phyloP scores from a whole-genome alignment of 78 protist species.

The Dictyostelium firmibasis region DNA sequence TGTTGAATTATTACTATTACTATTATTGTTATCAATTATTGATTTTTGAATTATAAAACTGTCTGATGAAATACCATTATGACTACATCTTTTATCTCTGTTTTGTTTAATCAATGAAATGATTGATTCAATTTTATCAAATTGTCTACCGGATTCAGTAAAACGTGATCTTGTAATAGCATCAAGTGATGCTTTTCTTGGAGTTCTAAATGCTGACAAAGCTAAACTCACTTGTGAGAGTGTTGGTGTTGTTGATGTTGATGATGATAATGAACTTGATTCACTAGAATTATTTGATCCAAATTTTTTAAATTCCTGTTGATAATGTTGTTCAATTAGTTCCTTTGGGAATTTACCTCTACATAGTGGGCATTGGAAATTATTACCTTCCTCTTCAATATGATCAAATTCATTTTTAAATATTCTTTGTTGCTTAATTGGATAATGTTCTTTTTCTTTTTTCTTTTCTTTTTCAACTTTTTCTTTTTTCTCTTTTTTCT shows the following conservation, averaged over 20 bases:
- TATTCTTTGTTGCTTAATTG: neutral
- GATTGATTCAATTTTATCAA: neutral
- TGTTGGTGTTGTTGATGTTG: conserved; percentile 1
- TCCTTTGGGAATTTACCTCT: neutral
- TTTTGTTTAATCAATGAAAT: neutral
- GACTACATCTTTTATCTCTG: neutral
- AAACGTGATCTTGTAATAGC: neutral
- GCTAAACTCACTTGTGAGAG: neutral
- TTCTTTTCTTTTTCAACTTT: neutral
- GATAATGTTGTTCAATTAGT: neutral
- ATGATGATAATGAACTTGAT: neutral
- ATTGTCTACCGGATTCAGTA: neutral
- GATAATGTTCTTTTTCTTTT: neutral
- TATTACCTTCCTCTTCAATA: neutral
- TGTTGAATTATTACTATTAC: neutral
- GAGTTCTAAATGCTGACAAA: neutral
- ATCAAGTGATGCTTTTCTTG: neutral
- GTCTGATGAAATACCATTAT: neutral
- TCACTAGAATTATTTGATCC: neutral
- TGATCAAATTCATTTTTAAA: neutral
- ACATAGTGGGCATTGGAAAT: conserved; percentile 8
- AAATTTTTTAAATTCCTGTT: neutral
- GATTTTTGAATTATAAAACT: neutral
- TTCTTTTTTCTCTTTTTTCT: neutral
- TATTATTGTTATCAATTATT: too few relatives aligned